A percentile compares a stretch with the other conserved stretches of the same genome.
phyloP scores from a whole-genome alignment of 192 early-diverging fungal species.

The Entomortierella beljakovae region DNA sequence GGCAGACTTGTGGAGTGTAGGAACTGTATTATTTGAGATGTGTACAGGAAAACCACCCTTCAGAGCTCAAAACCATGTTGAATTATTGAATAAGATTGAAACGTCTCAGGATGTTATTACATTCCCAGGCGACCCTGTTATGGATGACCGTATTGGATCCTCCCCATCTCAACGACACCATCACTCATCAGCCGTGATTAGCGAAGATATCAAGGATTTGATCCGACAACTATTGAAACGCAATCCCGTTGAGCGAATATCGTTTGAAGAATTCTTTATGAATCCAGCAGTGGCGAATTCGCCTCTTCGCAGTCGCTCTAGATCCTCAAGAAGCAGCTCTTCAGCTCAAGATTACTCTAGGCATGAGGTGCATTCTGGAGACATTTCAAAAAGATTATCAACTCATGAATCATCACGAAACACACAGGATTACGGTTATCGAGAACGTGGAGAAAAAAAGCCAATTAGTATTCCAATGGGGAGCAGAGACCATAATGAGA shows the following conservation, averaged over 20 bases:
- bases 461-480: conserved; percentile 1
- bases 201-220: conserved; percentile 84
- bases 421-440: conserved; percentile 7
- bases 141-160: conserved; percentile 21
- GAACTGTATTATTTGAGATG: conserved; percentile 96
- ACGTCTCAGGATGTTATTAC: conserved; percentile 82
- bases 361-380: background rate
- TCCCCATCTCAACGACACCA: conserved; percentile 28
- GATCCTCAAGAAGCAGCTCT: conserved; percentile 16
- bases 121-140: conserved; percentile 80
- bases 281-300: conserved; percentile 72
- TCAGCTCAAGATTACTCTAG: conserved; percentile 24
- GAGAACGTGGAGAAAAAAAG: conserved; percentile 29
- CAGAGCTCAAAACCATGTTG: conserved; percentile 93
- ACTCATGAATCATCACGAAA: conserved; percentile 21
- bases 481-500: conserved; percentile 18
- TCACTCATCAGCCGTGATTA: conserved; percentile 36
- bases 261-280: conserved; percentile 95
- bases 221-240: conserved; percentile 86
- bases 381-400: conserved; percentile 2
- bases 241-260: conserved; percentile 89
- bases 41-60: conserved; percentile 91
- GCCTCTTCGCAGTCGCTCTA: conserved; percentile 31
- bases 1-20: conserved; percentile 97
- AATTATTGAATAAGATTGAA: conserved; percentile 93